Evolutionary conservation across 1,284 basidiomycete species (phyloP).

Genomic region (Neolentinus lepideus): DNA sequence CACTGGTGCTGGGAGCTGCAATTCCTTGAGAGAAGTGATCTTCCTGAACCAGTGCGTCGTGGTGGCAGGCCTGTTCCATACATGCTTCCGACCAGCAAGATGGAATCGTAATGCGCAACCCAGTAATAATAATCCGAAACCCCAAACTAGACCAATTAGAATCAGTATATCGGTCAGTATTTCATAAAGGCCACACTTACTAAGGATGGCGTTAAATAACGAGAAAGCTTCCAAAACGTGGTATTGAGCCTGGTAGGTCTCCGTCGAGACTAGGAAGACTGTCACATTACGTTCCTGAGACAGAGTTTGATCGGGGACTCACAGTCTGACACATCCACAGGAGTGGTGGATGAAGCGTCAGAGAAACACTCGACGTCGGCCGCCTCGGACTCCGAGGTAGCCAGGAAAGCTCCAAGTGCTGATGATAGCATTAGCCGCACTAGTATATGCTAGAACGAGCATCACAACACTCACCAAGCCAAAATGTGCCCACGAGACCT

Average conservation of each 20-base stretch:
- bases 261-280: constrained; percentile 44
- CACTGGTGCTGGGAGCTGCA: constrained; percentile 26
- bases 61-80: constrained; percentile 71
- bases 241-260: constrained; percentile 76
- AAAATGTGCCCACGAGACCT: constrained; percentile 66
- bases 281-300: background rate
- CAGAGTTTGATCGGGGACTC: constrained; percentile 23
- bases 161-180: constrained; percentile 4
- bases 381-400: constrained; percentile 62
- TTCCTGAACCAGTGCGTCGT: constrained; percentile 59
- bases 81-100: constrained; percentile 54
- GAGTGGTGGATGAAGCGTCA: constrained; percentile 34
- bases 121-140: constrained; percentile 53
- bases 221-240: constrained; percentile 72
- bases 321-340: constrained; percentile 57
- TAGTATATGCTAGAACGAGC: constrained; percentile 7
- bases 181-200: constrained; percentile 36
- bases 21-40: constrained; percentile 12
- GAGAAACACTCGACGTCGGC: constrained; percentile 79
- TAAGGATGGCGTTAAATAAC: constrained; percentile 63
- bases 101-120: constrained; percentile 60
- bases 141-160: constrained; percentile 39
- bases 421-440: constrained; percentile 12
- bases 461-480: constrained; percentile 51
- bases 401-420: constrained; percentile 69